Conservation (phyloP, 441 rosid genomes). For the Dalechampia spathulata region DNA sequence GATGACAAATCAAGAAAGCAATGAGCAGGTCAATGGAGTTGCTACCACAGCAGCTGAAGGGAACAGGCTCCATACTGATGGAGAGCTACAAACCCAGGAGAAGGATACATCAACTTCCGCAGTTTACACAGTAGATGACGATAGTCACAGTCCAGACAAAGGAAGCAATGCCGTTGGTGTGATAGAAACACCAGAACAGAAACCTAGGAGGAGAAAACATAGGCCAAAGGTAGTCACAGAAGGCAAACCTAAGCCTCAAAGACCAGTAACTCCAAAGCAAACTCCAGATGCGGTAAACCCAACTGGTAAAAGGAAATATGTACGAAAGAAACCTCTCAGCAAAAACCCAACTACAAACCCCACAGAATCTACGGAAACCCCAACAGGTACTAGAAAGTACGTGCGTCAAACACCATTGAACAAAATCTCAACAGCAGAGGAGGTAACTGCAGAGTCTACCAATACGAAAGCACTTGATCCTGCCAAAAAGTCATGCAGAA, state of each 20-base stretch:
- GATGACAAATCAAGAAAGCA: constrained; percentile 17
- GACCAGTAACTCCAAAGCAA: constrained; percentile 10
- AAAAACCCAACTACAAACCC: constrained; percentile 14
- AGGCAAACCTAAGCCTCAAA: constrained; percentile 41
- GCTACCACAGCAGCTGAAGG: constrained; percentile 9
- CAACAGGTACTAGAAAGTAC: constrained; percentile 56
- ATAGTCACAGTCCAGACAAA: constrained; percentile 30
- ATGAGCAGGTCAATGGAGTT: constrained; percentile 18
- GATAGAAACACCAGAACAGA: constrained; percentile 69
- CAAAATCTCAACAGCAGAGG: constrained; percentile 31
- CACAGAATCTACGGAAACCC: constrained; percentile 17
- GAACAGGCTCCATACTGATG: constrained; percentile 8
- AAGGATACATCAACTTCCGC: constrained; percentile 24
- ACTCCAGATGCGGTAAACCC: constrained; percentile 15
- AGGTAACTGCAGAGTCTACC: constrained; percentile 23
- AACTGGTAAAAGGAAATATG: constrained; percentile 59
- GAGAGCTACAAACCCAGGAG: constrained; percentile 18
- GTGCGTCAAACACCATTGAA: constrained; percentile 35
- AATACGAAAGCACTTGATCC: constrained; percentile 24
- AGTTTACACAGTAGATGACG: constrained; percentile 16
- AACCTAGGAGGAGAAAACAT: constrained; percentile 67
- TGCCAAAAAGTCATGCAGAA: constrained; percentile 44
- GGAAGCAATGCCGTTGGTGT: constrained; percentile 25
- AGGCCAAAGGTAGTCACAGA: constrained; percentile 78
- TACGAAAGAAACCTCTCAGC: constrained; percentile 26